These are phyloP conservation scores for Hymenoscyphus fraxineus DNA, from an alignment of 2,329 filamentous ascomycete genomes.

Conservation along the genomic window DNA sequence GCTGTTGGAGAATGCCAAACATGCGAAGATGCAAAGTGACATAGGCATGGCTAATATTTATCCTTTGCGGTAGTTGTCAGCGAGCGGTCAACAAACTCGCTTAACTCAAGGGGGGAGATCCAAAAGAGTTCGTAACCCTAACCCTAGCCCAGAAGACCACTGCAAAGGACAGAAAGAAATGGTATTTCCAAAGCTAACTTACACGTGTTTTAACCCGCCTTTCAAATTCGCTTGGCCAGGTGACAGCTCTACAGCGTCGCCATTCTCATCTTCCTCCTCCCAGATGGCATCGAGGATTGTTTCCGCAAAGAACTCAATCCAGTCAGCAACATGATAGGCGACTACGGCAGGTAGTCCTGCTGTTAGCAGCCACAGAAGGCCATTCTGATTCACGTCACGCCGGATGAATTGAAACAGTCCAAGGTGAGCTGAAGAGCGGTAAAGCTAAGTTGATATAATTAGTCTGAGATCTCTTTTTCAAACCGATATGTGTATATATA, in stretches of 20 bases:
- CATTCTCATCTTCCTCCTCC: constrained; percentile 20
- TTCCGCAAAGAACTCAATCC: constrained; percentile 24
- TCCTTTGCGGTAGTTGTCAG: constrained; percentile 23
- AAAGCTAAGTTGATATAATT: constrained; percentile 25
- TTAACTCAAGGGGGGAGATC: not conserved
- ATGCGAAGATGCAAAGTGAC: constrained; percentile 31
- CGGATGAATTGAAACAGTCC: constrained; percentile 28
- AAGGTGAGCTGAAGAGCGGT: constrained; percentile 29
- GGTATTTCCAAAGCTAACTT: not conserved
- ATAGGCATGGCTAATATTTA: constrained; percentile 25
- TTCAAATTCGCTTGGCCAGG: constrained; percentile 9
- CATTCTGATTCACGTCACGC: constrained; percentile 22
- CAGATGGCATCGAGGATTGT: constrained; percentile 23
- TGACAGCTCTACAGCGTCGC: constrained; percentile 9
- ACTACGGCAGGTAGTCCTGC: constrained; percentile 31
- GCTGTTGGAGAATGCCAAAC: constrained; percentile 34
- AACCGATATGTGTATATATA: too few relatives aligned
- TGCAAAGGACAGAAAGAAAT: not conserved
- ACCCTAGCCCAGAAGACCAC: constrained; percentile 7
- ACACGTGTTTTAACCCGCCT: not conserved
- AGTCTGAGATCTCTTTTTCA: too few relatives aligned
- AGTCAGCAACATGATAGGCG: constrained; percentile 30
- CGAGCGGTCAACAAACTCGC: not conserved
- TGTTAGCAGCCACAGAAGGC: constrained; percentile 25
- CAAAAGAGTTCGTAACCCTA: constrained; percentile 22